Evolutionary conservation across 768 basidiomycete genomes (phyloP), one percentile per base, ranked within the genome.

Genomic region (Collybia mongolica): DNA sequence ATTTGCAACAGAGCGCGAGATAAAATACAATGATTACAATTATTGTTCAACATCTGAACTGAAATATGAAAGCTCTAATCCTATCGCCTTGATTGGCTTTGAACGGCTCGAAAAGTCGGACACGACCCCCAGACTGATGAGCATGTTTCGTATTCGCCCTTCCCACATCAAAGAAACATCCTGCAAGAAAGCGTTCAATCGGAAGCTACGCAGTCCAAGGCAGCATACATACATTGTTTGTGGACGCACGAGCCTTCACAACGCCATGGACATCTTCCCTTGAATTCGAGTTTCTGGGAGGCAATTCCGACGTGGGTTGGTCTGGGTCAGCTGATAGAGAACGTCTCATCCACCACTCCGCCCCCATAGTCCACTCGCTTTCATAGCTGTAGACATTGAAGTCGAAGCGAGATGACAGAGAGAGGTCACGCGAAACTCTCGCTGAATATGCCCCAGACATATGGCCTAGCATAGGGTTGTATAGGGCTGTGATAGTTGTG

Each of bases 311-410:
- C 22, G 48, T 39, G 39, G 55, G 46, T 17, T 44, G 44, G 14
- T 56, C 46, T 9, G 57, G 57, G 6, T 67, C 70, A 45, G 68
- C 65, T 11, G 67, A 59, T 17, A 67, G 69, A 4, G 76, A 71
- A 19, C 84, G 80, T 18, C 93, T 80, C 63, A 93, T 79, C 93
- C 93, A 97, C 92, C 93, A 97, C 65, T 98, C 95, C 1, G 90
- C 88, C 2, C 96, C 96, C 72, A 98, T 81, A 8, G 91, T 88
- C 88, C 94, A 89, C 65, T 98, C 95, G 66, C 92, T 94, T 58
- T 96, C 93, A 66, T 93, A 98, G 68, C 91, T 94, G 65, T 98
- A 97, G 22, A 95, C 82, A 61, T 98, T 98, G 71, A 98, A 93
- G 64, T 98, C 93, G 63, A 95, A 98, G 18, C 92, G 83, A 0